Evolutionary conservation across 164 flowering plant genomes (phyloP).

Genomic region (Macadamia tetraphylla): DNA sequence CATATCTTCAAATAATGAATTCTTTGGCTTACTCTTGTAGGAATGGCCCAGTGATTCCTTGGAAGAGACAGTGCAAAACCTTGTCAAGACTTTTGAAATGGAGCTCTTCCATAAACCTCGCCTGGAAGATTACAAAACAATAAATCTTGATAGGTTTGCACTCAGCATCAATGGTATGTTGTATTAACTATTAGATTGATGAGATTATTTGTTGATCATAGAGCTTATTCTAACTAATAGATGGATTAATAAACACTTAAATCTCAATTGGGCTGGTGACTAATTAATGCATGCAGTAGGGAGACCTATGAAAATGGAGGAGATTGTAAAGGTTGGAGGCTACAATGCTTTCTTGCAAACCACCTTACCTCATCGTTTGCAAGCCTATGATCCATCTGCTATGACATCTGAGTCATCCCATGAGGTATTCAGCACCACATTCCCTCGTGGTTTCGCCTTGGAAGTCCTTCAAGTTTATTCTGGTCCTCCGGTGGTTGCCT

Average conservation of each 20-base stretch:
- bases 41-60: conserved; percentile 52
- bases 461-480: conserved; percentile 62
- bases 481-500: conserved; percentile 57
- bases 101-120: conserved; percentile 80
- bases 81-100: conserved; percentile 92
- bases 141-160: conserved; percentile 77
- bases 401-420: conserved; percentile 31
- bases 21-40: conserved; percentile 3
- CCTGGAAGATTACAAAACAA: conserved; percentile 62
- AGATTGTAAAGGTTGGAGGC: conserved; percentile 36
- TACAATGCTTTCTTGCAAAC: conserved; percentile 54
- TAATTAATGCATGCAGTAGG: conserved; percentile 32
- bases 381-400: conserved; percentile 28
- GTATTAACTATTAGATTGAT: not conserved
- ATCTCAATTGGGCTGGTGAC: no score
- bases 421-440: conserved; percentile 34
- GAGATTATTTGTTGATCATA: not conserved
- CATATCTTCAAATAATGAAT: no score
- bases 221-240: no score
- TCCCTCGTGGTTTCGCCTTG: conserved; percentile 67
- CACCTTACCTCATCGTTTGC: conserved; percentile 38
- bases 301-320: conserved; percentile 24
- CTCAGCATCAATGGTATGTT: conserved; percentile 67
- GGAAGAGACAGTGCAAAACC: conserved; percentile 78
- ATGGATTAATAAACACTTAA: no score